Base-by-base conservation (phyloP, 73 alveolate species). In the Tetrahymena borealis region DNA sequence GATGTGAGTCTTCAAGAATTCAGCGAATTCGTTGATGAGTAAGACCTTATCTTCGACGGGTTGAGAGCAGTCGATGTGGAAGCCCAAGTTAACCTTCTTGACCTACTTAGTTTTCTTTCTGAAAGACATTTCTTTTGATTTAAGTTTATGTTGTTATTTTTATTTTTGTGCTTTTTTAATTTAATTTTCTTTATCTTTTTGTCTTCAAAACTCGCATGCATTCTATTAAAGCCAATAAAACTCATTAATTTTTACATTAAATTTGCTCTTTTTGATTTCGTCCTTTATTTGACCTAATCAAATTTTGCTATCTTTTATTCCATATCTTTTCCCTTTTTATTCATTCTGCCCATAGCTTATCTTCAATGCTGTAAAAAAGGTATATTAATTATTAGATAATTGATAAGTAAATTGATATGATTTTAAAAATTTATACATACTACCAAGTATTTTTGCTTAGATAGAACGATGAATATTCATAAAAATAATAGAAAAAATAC, bases 31-130 rank as follows among this genome's bases (percentile, higher is more conserved):
- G 41, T 90, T 91, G 33, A 93, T 41, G 90, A 40, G 77, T 31
- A 93, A 39, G n/a, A 93, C 95, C 91, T 93, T 85, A 93, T 93
- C 95, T 79, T 78, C 95, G 15, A 79, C 91, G 60, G 95, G 95
- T 78, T 93, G 93, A 33, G 91, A 13, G 95, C 93, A 93, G 78
- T 93, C 95, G 38, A 93, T 93, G 41, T 79, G 18, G 78, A 93
- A 93, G 77, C 78, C 78, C 90, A 93, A 39, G 91, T 93, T 93
- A 37, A 85, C 78, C 39, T 93, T 93, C 92, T 93, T 93, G 95
- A 92, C 95, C 41, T 93, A 79, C 95, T 93, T 79, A 40, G 90
- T 40, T 77, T 93, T 92, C 43, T 93, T 93, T 60, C 85, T 60
- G 85, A 60, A 60, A 24, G 85, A 60, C 85, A 60, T 60, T 60